Base-by-base conservation (phyloP, 1,284 basidiomycete species). In the Lignosus rhinocerotis region DNA sequence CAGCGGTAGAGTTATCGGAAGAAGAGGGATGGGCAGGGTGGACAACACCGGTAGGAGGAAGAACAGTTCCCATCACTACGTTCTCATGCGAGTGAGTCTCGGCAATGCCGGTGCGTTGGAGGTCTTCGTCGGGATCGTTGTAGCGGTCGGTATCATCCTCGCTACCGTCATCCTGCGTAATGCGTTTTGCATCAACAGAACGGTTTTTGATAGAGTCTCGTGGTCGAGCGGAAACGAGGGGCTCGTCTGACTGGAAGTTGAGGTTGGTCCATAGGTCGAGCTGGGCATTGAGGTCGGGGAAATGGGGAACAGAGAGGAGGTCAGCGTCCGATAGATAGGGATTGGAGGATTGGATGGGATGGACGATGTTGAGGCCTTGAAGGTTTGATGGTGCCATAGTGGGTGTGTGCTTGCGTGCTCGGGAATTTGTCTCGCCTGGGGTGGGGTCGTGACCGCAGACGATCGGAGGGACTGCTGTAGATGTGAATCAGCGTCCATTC, bases 191-290 rank as follows among this genome's bases (percentile, higher is more conserved):
- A 33, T 66, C 64, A 17, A 33, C 39, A 21, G 48, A 30, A 16
- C 66, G 65, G 46, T 67, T 68, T 52, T 63, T 57, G 16, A 39
- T 48, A 53, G 56, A 55, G 1, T 66, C 62, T 19, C 55, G 48
- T 5, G 58, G 51, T 17, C 67, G 66, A 44, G 60, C 57, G 45
- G 59, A 59, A 56, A 70, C 75, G 53, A 76, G 66, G 21, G 86
- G 82, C 58, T 91, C 90, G 69, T 92, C 90, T 1, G 84, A 85
- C 58, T 91, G 85, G 73, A 94, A 94, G 14, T 85, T 76, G 61
- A 93, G 80, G 72, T 89, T 88, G 9, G 90, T 89, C 92, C 92
- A 94, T 51, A 92, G 78, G 72, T 91, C 90, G 58, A 93, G 86
- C 70, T 93, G 89, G 2, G 89, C 88, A 17, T 81, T 80, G 52